Conservation (phyloP, 78 protist species). For the Dictyostelium intermedium region DNA sequence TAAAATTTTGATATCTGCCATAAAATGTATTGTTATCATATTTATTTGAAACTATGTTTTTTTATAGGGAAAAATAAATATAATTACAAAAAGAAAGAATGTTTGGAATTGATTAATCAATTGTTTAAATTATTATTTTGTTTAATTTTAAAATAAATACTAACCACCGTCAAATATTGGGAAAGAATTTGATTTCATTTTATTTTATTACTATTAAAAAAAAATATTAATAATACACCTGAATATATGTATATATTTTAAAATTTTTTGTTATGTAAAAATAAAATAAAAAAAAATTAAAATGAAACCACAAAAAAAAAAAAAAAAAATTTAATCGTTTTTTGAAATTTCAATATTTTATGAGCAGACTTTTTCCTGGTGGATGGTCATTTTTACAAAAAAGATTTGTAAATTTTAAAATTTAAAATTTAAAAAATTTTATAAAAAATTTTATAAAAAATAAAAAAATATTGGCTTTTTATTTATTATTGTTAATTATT, state of each 20-base stretch:
- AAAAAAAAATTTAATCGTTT: not conserved
- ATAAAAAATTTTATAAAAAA: no score
- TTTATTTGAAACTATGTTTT: constrained; percentile 49
- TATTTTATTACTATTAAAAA: not conserved
- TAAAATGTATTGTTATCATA: constrained; percentile 71
- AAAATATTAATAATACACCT: no score
- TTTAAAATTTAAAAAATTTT: no score
- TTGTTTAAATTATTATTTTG: not conserved
- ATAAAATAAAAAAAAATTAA: no score
- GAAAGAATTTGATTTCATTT: not conserved
- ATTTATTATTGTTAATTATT: no score
- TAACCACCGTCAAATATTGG: constrained; percentile 49
- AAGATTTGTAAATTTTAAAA: not conserved
- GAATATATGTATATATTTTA: no score
- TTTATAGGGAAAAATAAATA: no score
- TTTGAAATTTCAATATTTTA: not conserved
- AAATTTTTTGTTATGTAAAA: no score
- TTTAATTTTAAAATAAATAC: constrained; percentile 7
- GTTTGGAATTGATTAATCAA: not conserved
- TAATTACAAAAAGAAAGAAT: no score
- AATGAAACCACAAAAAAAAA: no score
- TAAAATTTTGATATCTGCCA: constrained; percentile 82
- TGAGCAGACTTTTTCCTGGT: not conserved
- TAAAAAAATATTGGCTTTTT: not conserved
- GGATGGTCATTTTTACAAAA: no score